Evolutionary conservation across 1,284 basidiomycete genomes (phyloP).

Genomic region (Cystobasidiaceae sp.): DNA sequence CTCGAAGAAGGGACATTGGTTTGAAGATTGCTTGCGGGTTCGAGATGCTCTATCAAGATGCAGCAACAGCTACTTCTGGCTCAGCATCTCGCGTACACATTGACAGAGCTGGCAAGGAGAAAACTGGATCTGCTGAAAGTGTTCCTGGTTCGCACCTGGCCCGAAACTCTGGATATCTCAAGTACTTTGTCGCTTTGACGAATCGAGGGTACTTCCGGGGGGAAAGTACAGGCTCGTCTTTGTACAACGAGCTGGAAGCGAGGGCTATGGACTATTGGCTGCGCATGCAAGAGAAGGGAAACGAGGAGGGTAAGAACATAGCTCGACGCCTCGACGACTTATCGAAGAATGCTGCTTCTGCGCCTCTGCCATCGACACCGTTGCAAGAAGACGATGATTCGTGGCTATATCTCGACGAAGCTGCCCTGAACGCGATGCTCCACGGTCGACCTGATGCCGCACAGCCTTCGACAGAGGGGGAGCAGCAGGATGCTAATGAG

Average conservation of each 20-base stretch:
- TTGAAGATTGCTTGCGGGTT: conserved; percentile 93
- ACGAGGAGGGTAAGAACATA: neutral
- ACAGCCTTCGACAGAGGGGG: neutral
- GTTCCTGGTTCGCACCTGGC: neutral
- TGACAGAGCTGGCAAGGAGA: neutral
- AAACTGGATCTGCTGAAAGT: neutral
- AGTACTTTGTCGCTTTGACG: conserved; percentile 19
- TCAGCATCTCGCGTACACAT: too few species aligned
- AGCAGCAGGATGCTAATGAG: conserved; percentile 44
- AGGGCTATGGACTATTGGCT: conserved; percentile 13
- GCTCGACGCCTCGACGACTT: neutral
- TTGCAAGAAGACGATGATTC: conserved; percentile 44
- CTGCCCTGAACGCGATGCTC: conserved; percentile 48
- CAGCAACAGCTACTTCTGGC: conserved; percentile 53
- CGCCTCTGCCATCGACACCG: neutral
- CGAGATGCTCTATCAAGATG: conserved; percentile 84
- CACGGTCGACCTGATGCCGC: conserved; percentile 32
- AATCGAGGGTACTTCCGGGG: conserved; percentile 28
- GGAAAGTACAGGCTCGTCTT: conserved; percentile 15
- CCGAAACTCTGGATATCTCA: conserved; percentile 19
- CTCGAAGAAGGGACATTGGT: conserved; percentile 73
- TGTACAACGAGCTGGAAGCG: conserved; percentile 13
- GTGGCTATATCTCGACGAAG: conserved; percentile 57
- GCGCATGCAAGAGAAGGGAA: neutral
- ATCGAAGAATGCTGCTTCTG: neutral